Conservation (phyloP, 2,329 filamentous ascomycete genomes). For the Xylaria polymorpha region DNA sequence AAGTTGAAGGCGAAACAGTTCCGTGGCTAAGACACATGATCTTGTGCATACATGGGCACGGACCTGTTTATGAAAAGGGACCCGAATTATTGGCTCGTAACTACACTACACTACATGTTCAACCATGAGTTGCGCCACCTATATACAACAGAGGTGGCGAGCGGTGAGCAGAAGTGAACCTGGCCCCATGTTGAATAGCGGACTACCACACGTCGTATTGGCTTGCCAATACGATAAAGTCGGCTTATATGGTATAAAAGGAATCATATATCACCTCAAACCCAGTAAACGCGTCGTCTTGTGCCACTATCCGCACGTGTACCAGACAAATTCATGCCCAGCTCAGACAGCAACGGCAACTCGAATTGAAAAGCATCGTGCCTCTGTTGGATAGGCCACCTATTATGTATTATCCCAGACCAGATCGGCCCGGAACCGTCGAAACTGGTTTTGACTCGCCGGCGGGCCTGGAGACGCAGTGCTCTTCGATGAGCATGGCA, state of each 20-base stretch:
- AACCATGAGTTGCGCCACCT: background rate
- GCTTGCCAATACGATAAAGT: slow-evolving; percentile 12
- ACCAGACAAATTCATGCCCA: slow-evolving; percentile 8
- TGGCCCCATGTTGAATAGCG: slow-evolving; percentile 7
- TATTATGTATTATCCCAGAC: slow-evolving; percentile 5
- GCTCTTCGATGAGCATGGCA: background rate
- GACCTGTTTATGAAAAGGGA: background rate
- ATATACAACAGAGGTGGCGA: slow-evolving; percentile 9
- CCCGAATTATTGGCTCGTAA: background rate
- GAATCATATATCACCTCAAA: slow-evolving; percentile 28
- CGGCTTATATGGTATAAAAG: slow-evolving; percentile 33
- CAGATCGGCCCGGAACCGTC: slow-evolving; percentile 13
- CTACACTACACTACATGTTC: slow-evolving; percentile 3
- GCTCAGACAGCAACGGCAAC: slow-evolving; percentile 23
- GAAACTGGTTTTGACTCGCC: slow-evolving; percentile 2
- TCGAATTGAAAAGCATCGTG: background rate
- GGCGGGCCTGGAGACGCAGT: background rate
- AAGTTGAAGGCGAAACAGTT: background rate
- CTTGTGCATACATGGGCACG: background rate
- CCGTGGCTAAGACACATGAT: background rate
- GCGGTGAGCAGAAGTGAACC: slow-evolving; percentile 27
- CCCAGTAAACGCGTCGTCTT: slow-evolving; percentile 11
- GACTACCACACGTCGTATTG: slow-evolving; percentile 18
- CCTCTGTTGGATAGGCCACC: slow-evolving; percentile 11
- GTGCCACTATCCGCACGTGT: slow-evolving; percentile 27